Evolutionary conservation across 2,329 filamentous ascomycete genomes (phyloP).

Genomic region (Verticillium dahliae): DNA sequence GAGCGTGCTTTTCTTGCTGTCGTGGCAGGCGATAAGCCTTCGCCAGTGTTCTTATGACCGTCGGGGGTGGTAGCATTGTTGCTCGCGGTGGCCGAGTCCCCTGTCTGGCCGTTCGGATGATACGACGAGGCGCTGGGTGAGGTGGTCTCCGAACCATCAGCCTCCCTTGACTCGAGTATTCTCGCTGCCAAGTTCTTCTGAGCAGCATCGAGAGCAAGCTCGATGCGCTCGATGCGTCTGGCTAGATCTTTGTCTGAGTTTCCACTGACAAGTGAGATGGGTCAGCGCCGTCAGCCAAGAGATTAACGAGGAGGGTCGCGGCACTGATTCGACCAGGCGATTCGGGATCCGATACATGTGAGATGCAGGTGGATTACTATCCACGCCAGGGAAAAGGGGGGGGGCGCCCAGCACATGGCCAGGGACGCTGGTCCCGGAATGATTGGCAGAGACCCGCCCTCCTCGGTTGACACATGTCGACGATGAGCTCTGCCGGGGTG

Average conservation of each 20-base stretch:
- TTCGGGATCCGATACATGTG: not conserved
- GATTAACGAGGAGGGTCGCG: not conserved
- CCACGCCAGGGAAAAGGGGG: not conserved
- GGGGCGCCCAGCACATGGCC: too few species aligned
- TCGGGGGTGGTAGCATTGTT: constrained; percentile 3
- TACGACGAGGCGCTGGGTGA: not conserved
- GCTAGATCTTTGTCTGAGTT: constrained; percentile 21
- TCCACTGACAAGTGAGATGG: not conserved
- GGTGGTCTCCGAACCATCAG: not conserved
- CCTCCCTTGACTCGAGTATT: constrained; percentile 1
- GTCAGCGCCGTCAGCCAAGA: not conserved
- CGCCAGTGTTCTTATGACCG: not conserved
- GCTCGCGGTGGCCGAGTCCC: not conserved
- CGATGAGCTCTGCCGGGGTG: not conserved
- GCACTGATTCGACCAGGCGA: too few species aligned
- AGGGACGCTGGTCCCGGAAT: too few species aligned
- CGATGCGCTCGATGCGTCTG: constrained; percentile 31
- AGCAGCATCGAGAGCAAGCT: constrained; percentile 24
- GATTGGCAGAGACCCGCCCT: too few species aligned
- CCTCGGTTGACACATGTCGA: not conserved
- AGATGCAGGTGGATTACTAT: not conserved
- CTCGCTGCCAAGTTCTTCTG: constrained; percentile 4
- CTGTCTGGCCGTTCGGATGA: not conserved
- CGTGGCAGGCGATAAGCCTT: not conserved
- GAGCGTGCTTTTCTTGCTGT: not conserved